phyloP scores from a whole-genome alignment of 2,329 filamentous ascomycete species.

The Calonectria pauciramosa region DNA sequence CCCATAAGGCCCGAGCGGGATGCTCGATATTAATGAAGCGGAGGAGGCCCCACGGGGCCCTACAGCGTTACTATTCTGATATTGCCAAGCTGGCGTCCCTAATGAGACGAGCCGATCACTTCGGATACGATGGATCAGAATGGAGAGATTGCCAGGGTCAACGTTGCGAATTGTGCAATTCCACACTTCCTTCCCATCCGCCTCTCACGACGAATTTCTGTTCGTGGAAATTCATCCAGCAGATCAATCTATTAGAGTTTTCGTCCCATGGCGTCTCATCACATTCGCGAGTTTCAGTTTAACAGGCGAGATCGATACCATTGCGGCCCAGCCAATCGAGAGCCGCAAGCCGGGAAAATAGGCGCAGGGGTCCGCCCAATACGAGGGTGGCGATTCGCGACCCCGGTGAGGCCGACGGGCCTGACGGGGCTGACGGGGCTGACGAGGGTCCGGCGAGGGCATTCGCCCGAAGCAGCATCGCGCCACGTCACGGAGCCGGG shows the following conservation, averaged over 20 bases:
- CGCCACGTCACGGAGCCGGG: background rate
- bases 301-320: background rate
- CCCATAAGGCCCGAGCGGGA: background rate
- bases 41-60: background rate
- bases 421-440: background rate
- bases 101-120: background rate
- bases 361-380: background rate
- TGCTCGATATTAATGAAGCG: background rate
- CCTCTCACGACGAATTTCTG: too few species aligned
- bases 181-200: background rate
- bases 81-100: background rate
- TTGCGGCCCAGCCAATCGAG: background rate
- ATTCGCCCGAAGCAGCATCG: background rate
- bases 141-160: background rate
- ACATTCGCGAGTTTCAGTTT: background rate
- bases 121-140: background rate
- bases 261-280: background rate
- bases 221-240: background rate
- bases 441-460: background rate
- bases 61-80: background rate
- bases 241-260: constrained; percentile 8
- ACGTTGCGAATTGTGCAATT: background rate
- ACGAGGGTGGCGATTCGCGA: background rate
- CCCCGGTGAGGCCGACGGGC: background rate
- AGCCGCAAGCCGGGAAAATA: background rate